Percentiles rank a stretch among this genome's conserved stretches.
Evolutionary conservation across 371 early-diverging fungal genomes (phyloP).

Genomic region (Vavraia culicis): DNA sequence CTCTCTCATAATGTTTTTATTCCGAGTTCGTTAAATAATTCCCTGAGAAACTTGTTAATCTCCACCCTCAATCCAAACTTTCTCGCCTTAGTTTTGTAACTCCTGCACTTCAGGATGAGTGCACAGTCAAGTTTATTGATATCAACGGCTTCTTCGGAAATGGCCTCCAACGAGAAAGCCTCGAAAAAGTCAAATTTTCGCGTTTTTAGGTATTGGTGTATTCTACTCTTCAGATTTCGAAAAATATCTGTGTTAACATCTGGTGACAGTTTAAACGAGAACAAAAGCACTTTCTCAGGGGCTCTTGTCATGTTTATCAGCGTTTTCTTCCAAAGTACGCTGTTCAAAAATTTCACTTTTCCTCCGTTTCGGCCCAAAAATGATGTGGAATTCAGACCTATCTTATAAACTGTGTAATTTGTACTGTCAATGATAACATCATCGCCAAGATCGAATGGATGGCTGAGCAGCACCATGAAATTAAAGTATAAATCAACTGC

Average conservation of each 20-base stretch:
- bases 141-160: conserved; percentile 18
- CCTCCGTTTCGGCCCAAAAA: conserved; percentile 39
- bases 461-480: conserved; percentile 39
- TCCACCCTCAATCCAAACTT: conserved; percentile 40
- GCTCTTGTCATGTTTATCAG: conserved; percentile 43
- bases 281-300: conserved; percentile 41
- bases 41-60: conserved; percentile 28
- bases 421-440: conserved; percentile 39
- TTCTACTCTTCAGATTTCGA: conserved; percentile 25
- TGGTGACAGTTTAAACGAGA: conserved; percentile 33
- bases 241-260: conserved; percentile 17
- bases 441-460: conserved; percentile 45
- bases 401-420: conserved; percentile 34
- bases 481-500: conserved; percentile 34
- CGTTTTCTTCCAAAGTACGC: conserved; percentile 35
- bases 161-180: conserved; percentile 36
- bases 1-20: too few species aligned
- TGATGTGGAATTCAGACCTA: conserved; percentile 36
- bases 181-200: conserved; percentile 36
- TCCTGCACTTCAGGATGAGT: conserved; percentile 36
- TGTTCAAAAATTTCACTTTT: conserved; percentile 42
- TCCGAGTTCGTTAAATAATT: conserved; percentile 14
- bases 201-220: conserved; percentile 29
- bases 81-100: conserved; percentile 32
- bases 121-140: conserved; percentile 31